Conservation (phyloP, 345 rosid genomes). For the Corymbia maculata region DNA sequence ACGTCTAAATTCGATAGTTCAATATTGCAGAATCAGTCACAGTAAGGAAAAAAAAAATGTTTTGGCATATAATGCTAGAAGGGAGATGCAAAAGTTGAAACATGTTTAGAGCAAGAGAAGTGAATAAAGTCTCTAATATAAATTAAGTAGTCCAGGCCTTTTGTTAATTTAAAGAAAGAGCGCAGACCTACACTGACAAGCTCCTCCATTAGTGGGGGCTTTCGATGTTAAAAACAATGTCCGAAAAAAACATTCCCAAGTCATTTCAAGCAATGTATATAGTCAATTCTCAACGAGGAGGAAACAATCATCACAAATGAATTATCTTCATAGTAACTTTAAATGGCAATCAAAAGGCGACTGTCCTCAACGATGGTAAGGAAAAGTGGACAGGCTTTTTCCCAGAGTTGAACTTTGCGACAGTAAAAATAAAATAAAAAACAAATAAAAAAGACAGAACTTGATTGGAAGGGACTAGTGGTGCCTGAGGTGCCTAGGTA, state of each 20-base stretch:
- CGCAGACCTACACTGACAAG: not conserved
- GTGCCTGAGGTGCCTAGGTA: not conserved
- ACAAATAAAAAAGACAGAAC: not conserved
- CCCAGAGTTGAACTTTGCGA: slow-evolving; percentile 9
- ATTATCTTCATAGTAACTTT: not conserved
- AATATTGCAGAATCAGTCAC: not conserved
- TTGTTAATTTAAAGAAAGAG: not conserved
- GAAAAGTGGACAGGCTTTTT: slow-evolving; percentile 15
- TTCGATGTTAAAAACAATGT: not conserved
- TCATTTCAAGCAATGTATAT: not conserved
- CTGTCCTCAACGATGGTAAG: not conserved
- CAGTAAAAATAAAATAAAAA: not conserved
- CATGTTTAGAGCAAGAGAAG: not conserved
- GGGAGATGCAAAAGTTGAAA: not conserved
- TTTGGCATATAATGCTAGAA: not conserved
- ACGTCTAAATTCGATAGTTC: not conserved
- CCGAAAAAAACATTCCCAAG: not conserved
- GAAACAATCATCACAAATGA: not conserved
- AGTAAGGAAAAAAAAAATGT: not conserved
- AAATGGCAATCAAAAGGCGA: not conserved
- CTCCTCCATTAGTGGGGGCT: not conserved
- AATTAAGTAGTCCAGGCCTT: not conserved
- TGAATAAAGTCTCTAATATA: not conserved
- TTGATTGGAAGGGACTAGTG: not conserved
- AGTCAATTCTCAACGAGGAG: not conserved